Base-by-base conservation (phyloP, 2,329 filamentous ascomycete species). In the Dactylellina drechsleri region DNA sequence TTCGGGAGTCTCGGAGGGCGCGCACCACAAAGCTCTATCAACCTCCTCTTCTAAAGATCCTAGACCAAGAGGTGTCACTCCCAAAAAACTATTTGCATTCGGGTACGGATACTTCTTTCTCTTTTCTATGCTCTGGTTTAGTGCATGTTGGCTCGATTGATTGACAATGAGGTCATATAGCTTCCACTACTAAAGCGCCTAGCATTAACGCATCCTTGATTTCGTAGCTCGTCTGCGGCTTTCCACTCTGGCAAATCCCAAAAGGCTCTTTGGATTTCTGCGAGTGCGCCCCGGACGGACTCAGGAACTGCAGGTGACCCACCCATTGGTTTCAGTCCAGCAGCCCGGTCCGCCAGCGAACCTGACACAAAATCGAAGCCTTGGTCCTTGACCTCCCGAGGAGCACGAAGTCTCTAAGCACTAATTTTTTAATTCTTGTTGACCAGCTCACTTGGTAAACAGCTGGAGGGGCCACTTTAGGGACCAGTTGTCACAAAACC, bases 221-320 rank as follows among this genome's bases (percentile, higher is more conserved):
- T 56, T 62, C 49, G 47, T 43, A 54, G 50, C 28, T 23, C 12
- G 50, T 56, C 41, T 66, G 43, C 28, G 52, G 26, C 28, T 23
- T 60, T 7, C 54, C 40, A 45, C 54, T 40, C 23, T 31, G 23
- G 28, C n/a, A 31, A 57, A 52, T 61, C 40, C 58, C 54, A 40
- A 67, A 60, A 57, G 54, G 18, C 49, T n/a, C 40, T 61, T 36
- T 36, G 43, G 26, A 62, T 41, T 70, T 50, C 57, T 62, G 66
- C 66, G 56, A 54, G 57, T 59, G 43, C 49, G 52, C 52, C 52
- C 66, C 66, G 41, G 66, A 54, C 66, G 41, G 66, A 54, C 54
- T 56, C 52, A 65, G 52, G 59, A 52, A 59, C 41, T 49, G 53
- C 66, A 71, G 59, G 66, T 71, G 59, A 64, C 66, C 59, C 59